Conservation (phyloP, 208 protist genomes). For the Tritrichomonas foetus region DNA sequence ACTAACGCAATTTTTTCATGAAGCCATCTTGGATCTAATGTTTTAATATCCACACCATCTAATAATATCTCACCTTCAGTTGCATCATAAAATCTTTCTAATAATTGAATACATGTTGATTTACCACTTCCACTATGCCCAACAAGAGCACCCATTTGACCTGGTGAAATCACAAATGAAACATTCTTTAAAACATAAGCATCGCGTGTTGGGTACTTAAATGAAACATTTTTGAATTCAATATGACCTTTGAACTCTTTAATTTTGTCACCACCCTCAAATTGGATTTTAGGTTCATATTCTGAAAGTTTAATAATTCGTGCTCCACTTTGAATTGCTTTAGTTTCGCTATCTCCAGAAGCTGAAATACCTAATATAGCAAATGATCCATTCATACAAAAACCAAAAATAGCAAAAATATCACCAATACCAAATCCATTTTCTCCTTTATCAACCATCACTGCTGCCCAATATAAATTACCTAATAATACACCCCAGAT, state of each 20-base stretch:
- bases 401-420: not conserved
- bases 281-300: not conserved
- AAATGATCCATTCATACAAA: not conserved
- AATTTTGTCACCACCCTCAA: not conserved
- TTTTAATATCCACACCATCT: conserved; percentile 75
- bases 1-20: conserved; percentile 78
- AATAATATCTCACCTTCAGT: conserved; percentile 72
- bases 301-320: not conserved
- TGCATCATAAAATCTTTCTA: conserved; percentile 86
- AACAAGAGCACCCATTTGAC: conserved; percentile 48
- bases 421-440: not conserved
- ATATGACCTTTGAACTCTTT: not conserved
- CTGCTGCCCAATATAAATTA: too few species aligned
- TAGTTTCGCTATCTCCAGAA: not conserved
- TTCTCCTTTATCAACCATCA: too few species aligned
- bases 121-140: conserved; percentile 46
- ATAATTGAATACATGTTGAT: conserved; percentile 57
- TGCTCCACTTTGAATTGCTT: not conserved
- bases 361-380: not conserved
- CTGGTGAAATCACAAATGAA: conserved; percentile 43
- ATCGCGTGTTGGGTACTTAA: not conserved
- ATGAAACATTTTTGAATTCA: conserved; percentile 24
- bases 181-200: conserved; percentile 33
- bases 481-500: too few species aligned
- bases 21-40: conserved; percentile 69